Evolutionary conservation across 1,139 yeast species (phyloP).

Genomic region (Nakaseomyces uthaithaninus): DNA sequence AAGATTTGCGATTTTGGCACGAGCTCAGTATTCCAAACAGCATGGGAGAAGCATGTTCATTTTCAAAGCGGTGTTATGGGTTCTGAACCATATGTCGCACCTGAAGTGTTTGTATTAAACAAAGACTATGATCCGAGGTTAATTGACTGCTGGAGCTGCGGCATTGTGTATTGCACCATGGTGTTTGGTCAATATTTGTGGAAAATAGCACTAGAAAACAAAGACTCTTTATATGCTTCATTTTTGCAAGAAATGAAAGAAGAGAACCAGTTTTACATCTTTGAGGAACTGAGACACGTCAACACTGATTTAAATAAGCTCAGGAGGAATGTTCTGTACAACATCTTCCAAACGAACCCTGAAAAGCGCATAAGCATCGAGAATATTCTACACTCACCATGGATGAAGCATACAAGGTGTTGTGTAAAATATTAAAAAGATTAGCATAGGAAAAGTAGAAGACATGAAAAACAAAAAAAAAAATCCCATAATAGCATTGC

Average conservation of each 20-base stretch:
- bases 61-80: conserved; percentile 59
- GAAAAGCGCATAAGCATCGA: conserved; percentile 38
- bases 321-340: conserved; percentile 47
- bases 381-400: conserved; percentile 40
- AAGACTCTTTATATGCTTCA: conserved; percentile 26
- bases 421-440: conserved; percentile 33
- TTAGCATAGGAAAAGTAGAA: background rate
- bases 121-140: conserved; percentile 46
- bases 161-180: conserved; percentile 51
- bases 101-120: conserved; percentile 47
- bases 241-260: conserved; percentile 32
- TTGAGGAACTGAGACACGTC: conserved; percentile 33
- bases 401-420: conserved; percentile 45
- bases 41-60: conserved; percentile 54
- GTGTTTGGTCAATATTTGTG: conserved; percentile 44
- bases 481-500: background rate
- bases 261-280: conserved; percentile 30
- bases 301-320: conserved; percentile 32
- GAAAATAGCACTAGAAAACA: conserved; percentile 39
- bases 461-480: background rate
- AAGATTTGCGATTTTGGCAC: conserved; percentile 72
- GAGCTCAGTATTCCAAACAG: conserved; percentile 63
- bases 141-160: conserved; percentile 67
- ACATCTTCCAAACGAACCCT: conserved; percentile 51
- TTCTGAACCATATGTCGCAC: conserved; percentile 67